Percentiles rank a stretch among this genome's conserved stretches.
Evolutionary conservation across 345 rosid genomes (phyloP).

Genomic region (Eucalyptus cladocalyx): DNA sequence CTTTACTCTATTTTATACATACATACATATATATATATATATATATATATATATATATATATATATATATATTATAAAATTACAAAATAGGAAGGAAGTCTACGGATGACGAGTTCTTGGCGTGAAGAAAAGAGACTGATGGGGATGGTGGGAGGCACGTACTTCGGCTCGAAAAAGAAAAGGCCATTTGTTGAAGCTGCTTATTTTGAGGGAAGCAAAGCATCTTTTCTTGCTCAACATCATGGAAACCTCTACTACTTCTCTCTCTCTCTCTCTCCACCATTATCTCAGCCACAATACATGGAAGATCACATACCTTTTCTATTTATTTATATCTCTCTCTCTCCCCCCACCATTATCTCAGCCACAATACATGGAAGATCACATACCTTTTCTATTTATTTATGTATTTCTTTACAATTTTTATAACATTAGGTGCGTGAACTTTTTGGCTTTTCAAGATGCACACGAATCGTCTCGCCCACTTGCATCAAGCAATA

Average conservation of each 20-base stretch:
- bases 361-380: neutral
- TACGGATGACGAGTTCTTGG: neutral
- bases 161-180: neutral
- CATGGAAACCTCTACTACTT: neutral
- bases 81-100: neutral
- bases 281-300: neutral
- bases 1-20: neutral
- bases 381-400: neutral
- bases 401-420: neutral
- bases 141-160: neutral
- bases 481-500: neutral
- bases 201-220: neutral
- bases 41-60: rapidly evolving
- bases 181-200: neutral
- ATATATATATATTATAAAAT: neutral
- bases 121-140: neutral
- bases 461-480: neutral
- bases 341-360: neutral
- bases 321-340: neutral
- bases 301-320: neutral
- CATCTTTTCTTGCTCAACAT: neutral
- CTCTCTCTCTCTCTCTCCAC: neutral
- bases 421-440: neutral
- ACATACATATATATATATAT: no score
- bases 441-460: neutral